Conservation (phyloP, 202 grass and related monocot genomes). For the Setaria italica region DNA sequence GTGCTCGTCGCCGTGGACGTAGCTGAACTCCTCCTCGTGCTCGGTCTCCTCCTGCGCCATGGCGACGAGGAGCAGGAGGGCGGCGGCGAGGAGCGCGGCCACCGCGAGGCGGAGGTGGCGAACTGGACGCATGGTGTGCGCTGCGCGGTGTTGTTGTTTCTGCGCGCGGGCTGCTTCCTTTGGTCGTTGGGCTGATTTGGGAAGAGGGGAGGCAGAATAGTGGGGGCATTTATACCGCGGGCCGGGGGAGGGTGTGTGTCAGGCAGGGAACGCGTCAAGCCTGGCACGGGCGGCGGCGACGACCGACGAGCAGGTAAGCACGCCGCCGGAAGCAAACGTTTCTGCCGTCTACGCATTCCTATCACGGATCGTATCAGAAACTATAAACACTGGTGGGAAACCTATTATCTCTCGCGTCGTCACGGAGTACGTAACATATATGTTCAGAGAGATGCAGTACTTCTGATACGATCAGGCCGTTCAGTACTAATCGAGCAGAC, state of each 20-base stretch:
- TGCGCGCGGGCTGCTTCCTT: too few species aligned
- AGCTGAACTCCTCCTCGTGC: conserved; percentile 61
- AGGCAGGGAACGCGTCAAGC: neutral
- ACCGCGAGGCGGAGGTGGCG: neutral
- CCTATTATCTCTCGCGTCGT: too few species aligned
- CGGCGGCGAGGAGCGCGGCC: neutral
- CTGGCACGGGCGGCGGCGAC: neutral
- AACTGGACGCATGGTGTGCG: neutral
- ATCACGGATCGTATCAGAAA: neutral
- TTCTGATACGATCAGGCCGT: too few species aligned
- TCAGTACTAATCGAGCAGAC: too few species aligned
- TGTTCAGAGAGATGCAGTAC: too few species aligned
- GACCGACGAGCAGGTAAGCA: neutral
- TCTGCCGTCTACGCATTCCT: neutral
- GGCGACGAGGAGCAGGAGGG: conserved; percentile 24
- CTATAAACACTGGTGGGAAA: too few species aligned
- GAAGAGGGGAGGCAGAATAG: neutral
- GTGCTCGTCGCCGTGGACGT: neutral
- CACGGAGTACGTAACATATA: too few species aligned
- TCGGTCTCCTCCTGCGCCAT: conserved; percentile 51
- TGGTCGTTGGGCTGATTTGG: neutral
- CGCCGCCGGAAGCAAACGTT: neutral
- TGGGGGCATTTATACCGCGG: conserved; percentile 5
- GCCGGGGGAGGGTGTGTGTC: neutral
- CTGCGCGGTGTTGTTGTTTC: neutral